Conservation (phyloP, 495 filamentous ascomycete genomes). For the Aspergillus bertholletiae region DNA sequence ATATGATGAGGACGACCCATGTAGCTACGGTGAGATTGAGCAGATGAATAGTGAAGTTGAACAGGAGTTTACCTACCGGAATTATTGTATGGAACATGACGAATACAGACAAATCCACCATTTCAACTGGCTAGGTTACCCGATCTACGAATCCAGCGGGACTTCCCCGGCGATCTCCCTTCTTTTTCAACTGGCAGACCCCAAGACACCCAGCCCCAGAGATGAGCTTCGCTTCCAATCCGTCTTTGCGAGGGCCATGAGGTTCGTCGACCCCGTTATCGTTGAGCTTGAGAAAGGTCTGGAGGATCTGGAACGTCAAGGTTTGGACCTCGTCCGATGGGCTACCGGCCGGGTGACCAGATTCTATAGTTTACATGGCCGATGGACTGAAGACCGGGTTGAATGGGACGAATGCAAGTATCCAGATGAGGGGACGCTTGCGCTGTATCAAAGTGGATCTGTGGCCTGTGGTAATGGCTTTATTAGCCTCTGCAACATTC, state of each 20-base stretch:
- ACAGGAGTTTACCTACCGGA: no score
- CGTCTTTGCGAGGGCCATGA: conserved; percentile 13
- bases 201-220: conserved; percentile 10
- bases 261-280: conserved; percentile 27
- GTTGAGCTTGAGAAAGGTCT: conserved; percentile 5
- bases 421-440: conserved; percentile 1
- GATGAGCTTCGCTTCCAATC: conserved; percentile 9
- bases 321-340: conserved; percentile 14
- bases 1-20: not conserved
- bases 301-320: not conserved
- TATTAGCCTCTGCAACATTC: not conserved
- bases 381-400: conserved; percentile 13
- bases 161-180: conserved; percentile 33
- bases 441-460: not conserved
- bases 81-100: not conserved
- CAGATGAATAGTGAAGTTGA: not conserved
- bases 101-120: conserved; percentile 25
- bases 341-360: conserved; percentile 17
- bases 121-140: conserved; percentile 27
- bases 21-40: not conserved
- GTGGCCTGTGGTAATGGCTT: conserved; percentile 22
- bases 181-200: conserved; percentile 17
- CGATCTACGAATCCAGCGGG: conserved; percentile 13
- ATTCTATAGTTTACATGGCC: conserved; percentile 26
- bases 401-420: not conserved